phyloP scores from a whole-genome alignment of 2,329 filamentous ascomycete species.

The Fusarium temperatum region DNA sequence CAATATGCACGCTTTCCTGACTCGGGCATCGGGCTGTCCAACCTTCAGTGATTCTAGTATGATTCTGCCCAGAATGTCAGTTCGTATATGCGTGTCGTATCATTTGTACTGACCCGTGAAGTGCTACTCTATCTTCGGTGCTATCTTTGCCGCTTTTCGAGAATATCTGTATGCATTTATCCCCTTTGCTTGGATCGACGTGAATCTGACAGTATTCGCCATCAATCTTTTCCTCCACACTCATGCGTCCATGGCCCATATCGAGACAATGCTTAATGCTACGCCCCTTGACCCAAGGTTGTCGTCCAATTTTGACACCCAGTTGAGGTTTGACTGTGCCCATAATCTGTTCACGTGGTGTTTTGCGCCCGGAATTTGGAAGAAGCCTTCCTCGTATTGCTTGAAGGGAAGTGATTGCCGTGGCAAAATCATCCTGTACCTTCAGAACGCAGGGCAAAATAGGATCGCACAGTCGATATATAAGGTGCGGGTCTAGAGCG shows the following conservation, averaged over 20 bases:
- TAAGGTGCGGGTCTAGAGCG: constrained; percentile 62
- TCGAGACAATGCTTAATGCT: constrained; percentile 79
- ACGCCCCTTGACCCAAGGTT: constrained; percentile 71
- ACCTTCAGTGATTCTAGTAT: constrained; percentile 73
- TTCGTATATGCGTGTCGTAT: background rate
- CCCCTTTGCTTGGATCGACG: constrained; percentile 69
- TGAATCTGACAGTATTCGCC: constrained; percentile 93
- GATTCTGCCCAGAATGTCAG: constrained; percentile 49
- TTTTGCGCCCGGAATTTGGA: constrained; percentile 24
- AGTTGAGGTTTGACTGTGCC: constrained; percentile 59
- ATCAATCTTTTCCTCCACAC: constrained; percentile 84
- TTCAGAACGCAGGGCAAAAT: constrained; percentile 74
- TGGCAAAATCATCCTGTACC: constrained; percentile 73
- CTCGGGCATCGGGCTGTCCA: constrained; percentile 63
- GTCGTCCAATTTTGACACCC: constrained; percentile 71
- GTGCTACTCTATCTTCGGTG: constrained; percentile 70
- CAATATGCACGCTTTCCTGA: constrained; percentile 76
- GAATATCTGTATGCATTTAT: constrained; percentile 77
- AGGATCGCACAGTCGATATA: constrained; percentile 72
- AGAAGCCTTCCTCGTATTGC: constrained; percentile 29
- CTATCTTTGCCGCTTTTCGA: constrained; percentile 94
- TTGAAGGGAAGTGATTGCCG: constrained; percentile 65
- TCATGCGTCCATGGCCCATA: constrained; percentile 70
- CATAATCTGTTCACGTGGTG: constrained; percentile 36
- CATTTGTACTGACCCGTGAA: constrained; percentile 61